These are phyloP conservation scores for Citrus reticulata DNA, from an alignment of 345 rosid species.

Conservation along the genomic window DNA sequence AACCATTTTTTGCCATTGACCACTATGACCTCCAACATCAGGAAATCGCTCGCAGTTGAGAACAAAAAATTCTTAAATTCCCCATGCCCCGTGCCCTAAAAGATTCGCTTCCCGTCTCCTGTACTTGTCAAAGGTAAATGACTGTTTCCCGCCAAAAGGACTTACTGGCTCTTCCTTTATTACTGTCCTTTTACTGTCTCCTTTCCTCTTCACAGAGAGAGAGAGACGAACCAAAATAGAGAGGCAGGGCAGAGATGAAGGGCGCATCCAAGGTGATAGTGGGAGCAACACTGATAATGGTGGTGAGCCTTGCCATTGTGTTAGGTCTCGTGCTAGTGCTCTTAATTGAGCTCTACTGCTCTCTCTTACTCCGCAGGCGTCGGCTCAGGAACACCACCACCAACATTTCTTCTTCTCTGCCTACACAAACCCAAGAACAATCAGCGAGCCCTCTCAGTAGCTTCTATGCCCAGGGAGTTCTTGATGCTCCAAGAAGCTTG, in stretches of 20 bases:
- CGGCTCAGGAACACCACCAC: slow-evolving; percentile 18
- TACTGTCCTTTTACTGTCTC: slow-evolving; percentile 6
- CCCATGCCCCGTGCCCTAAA: slow-evolving; percentile 22
- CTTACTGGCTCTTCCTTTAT: slow-evolving; percentile 5
- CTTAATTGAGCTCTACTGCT: slow-evolving; percentile 83
- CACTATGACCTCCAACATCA: slow-evolving; percentile 17
- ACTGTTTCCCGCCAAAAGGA: slow-evolving; percentile 44
- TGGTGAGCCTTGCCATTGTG: slow-evolving; percentile 68
- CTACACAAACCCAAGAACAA: slow-evolving; percentile 11
- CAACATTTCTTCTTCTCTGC: slow-evolving; percentile 16
- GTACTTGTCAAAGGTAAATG: slow-evolving; percentile 14
- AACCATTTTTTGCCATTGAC: neutral
- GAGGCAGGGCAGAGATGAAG: slow-evolving; percentile 44
- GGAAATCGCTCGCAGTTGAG: neutral
- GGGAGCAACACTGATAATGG: slow-evolving; percentile 87
- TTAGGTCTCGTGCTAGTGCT: slow-evolving; percentile 66
- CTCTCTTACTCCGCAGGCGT: slow-evolving; percentile 55
- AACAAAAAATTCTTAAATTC: slow-evolving; percentile 21
- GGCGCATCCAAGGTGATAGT: slow-evolving; percentile 73
- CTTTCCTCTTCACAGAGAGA: neutral
- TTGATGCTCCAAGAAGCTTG: slow-evolving; percentile 57
- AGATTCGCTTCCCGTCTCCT: slow-evolving; percentile 21
- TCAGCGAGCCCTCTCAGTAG: slow-evolving; percentile 37
- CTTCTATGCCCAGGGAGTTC: slow-evolving; percentile 60
- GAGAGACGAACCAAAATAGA: neutral